Evolutionary conservation across 768 basidiomycete species (phyloP).

Genomic region (Gyrodon lividus): DNA sequence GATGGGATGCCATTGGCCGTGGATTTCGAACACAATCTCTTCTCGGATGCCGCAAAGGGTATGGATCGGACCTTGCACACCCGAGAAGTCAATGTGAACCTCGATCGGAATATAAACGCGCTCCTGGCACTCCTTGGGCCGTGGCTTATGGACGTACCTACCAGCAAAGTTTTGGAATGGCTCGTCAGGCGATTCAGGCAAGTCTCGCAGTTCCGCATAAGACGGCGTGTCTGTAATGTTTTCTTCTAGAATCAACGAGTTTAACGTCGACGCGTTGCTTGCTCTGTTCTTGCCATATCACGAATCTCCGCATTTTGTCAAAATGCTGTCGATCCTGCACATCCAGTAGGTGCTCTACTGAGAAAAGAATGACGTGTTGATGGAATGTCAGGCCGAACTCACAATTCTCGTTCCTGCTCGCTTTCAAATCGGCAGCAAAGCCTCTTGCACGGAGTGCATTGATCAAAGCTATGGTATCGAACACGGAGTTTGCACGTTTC

Average conservation of each 20-base stretch:
- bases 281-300: constrained; percentile 91
- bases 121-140: constrained; percentile 75
- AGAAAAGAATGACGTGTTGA: neutral
- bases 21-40: constrained; percentile 67
- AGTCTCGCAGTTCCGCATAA: constrained; percentile 12
- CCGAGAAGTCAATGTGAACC: constrained; percentile 54
- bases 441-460: constrained; percentile 70
- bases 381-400: constrained; percentile 49
- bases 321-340: constrained; percentile 86
- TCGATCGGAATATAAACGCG: constrained; percentile 59
- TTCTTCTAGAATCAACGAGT: constrained; percentile 76
- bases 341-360: constrained; percentile 50
- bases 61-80: constrained; percentile 79
- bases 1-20: constrained; percentile 24
- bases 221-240: neutral
- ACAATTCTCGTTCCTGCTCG: constrained; percentile 64
- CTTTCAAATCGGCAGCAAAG: constrained; percentile 76
- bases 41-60: constrained; percentile 74
- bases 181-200: constrained; percentile 90
- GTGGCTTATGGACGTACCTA: constrained; percentile 77
- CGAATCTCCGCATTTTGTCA: constrained; percentile 90
- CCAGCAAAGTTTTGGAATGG: constrained; percentile 90
- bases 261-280: constrained; percentile 79
- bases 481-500: constrained; percentile 71
- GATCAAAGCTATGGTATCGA: constrained; percentile 73